phyloP scores from a whole-genome alignment of 768 basidiomycete species.

The Phanerodontia chrysosporium region DNA sequence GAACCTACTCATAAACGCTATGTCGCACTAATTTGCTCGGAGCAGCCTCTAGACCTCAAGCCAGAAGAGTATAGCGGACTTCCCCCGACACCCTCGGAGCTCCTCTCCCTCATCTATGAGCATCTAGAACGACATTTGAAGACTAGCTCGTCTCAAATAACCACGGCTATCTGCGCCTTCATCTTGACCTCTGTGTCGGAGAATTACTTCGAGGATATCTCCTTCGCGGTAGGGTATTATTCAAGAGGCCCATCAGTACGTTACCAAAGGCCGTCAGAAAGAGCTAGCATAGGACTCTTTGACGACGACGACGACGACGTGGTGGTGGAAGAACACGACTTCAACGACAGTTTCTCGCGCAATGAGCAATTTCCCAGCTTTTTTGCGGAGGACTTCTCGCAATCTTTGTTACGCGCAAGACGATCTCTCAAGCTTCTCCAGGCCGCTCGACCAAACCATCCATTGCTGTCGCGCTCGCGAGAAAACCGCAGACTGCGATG shows the following conservation, averaged over 20 bases:
- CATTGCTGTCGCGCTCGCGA: slow-evolving; percentile 35
- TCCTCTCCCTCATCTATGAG: slow-evolving; percentile 61
- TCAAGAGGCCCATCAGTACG: not conserved
- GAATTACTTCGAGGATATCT: slow-evolving; percentile 57
- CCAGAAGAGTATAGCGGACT: slow-evolving; percentile 16
- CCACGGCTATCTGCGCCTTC: slow-evolving; percentile 59
- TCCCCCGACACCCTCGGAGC: slow-evolving; percentile 31
- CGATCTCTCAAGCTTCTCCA: slow-evolving; percentile 65
- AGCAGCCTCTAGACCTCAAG: not conserved
- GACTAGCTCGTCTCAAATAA: slow-evolving; percentile 41
- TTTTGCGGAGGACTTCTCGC: slow-evolving; percentile 46
- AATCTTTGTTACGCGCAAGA: slow-evolving; percentile 58
- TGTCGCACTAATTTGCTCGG: not conserved
- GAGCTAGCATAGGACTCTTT: slow-evolving; percentile 21
- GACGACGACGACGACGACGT: slow-evolving; percentile 28
- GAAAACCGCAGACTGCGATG: slow-evolving; percentile 38
- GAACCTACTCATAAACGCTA: too few relatives aligned
- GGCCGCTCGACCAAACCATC: slow-evolving; percentile 62
- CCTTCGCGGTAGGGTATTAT: slow-evolving; percentile 52
- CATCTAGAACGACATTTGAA: slow-evolving; percentile 52
- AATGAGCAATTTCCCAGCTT: slow-evolving; percentile 51
- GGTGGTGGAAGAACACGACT: slow-evolving; percentile 28
- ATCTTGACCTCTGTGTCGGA: slow-evolving; percentile 61
- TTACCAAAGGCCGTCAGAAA: not conserved
- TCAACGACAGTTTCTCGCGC: not conserved